Percentiles rank a stretch among this genome's conserved stretches.
Evolutionary conservation across 768 basidiomycete genomes (phyloP).

Genomic region (Chalciporus piperatus): DNA sequence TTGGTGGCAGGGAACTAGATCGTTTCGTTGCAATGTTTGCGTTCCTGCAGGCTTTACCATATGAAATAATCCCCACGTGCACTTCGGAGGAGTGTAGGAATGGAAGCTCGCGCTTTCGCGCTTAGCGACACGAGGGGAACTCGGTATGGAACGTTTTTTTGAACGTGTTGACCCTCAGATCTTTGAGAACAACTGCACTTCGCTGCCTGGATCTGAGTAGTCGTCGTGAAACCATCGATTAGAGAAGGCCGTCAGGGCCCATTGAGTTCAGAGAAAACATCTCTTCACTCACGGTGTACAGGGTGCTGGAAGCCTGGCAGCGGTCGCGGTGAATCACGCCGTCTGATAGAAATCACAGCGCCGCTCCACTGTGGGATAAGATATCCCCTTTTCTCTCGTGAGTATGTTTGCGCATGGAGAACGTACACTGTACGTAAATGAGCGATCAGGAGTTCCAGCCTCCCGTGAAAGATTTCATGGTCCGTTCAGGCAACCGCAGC

Average conservation of each 20-base stretch:
- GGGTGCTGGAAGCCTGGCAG: background rate
- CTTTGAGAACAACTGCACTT: background rate
- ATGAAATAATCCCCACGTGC: background rate
- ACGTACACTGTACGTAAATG: no score
- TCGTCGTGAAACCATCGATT: background rate
- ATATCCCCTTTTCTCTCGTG: background rate
- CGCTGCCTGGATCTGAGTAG: slow-evolving; percentile 1
- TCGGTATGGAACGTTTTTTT: background rate
- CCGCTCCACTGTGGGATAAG: slow-evolving; percentile 15
- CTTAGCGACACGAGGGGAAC: background rate
- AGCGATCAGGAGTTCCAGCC: background rate
- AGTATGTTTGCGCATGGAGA: background rate
- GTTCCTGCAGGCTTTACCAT: background rate
- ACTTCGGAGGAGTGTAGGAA: slow-evolving; percentile 1
- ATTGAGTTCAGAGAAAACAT: background rate
- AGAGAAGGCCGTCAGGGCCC: background rate
- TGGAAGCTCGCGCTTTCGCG: background rate
- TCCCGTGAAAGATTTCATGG: background rate
- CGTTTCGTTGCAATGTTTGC: background rate
- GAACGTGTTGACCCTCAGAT: background rate
- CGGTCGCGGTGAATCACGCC: background rate
- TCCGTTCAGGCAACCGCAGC: background rate
- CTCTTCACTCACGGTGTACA: background rate
- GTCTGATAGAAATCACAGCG: background rate
- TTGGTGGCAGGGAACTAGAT: background rate